These are phyloP conservation scores for Sparassis latifolia DNA, from an alignment of 1,284 basidiomycete species.

Conservation along the genomic window DNA sequence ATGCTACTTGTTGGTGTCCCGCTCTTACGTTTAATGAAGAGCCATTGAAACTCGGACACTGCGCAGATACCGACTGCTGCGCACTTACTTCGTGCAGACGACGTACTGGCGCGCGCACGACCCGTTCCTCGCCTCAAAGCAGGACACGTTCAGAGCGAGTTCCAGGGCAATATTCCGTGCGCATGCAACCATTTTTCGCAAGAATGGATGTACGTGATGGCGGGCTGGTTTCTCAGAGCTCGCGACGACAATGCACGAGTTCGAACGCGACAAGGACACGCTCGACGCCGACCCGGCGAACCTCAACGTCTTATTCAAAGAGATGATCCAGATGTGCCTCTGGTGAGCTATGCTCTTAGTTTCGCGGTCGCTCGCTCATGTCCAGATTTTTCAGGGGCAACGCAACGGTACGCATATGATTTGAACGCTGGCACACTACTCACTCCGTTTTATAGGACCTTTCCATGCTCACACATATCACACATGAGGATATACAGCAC, in stretches of 20 bases:
- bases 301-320: slow-evolving; percentile 63
- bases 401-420: slow-evolving; percentile 47
- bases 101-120: slow-evolving; percentile 77
- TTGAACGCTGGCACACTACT: background rate
- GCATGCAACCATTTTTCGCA: slow-evolving; percentile 9
- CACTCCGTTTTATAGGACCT: slow-evolving; percentile 51
- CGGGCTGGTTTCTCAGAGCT: slow-evolving; percentile 40
- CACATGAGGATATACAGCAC: slow-evolving; percentile 74
- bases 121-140: slow-evolving; percentile 81
- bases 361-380: too few relatives aligned
- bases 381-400: slow-evolving; percentile 53
- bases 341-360: slow-evolving; percentile 46
- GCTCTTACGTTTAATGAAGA: background rate
- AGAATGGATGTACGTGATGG: background rate
- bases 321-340: slow-evolving; percentile 86
- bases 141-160: slow-evolving; percentile 78
- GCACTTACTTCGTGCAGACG: slow-evolving; percentile 69
- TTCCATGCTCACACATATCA: slow-evolving; percentile 76
- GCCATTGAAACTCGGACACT: background rate
- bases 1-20: slow-evolving; percentile 52
- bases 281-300: slow-evolving; percentile 44
- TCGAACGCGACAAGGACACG: slow-evolving; percentile 43
- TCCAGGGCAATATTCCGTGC: slow-evolving; percentile 72
- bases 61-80: slow-evolving; percentile 77
- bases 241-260: slow-evolving; percentile 60